Evolutionary conservation across 2,329 filamentous ascomycete genomes (phyloP).

Genomic region (Trichophyton rubrum): DNA sequence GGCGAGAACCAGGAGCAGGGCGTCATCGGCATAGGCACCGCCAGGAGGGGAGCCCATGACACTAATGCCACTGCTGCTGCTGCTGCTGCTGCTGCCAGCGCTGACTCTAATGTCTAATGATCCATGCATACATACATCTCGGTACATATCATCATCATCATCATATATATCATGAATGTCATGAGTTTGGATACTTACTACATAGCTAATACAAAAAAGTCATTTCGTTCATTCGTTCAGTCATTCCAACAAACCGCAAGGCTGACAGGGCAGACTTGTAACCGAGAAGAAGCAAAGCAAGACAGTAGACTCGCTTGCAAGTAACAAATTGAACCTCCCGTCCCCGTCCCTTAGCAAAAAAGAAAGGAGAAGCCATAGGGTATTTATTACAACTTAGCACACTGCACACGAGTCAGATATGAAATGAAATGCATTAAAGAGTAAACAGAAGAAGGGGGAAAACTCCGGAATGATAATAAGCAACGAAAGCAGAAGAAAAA

Average conservation of each 20-base stretch:
- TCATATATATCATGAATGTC: not conserved
- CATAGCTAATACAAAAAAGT: not conserved
- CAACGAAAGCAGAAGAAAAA: not conserved
- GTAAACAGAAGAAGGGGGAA: not conserved
- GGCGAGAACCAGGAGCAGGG: slow-evolving; percentile 74
- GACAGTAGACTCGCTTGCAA: not conserved
- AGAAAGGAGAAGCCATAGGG: not conserved
- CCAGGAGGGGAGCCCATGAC: slow-evolving; percentile 46
- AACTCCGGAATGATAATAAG: slow-evolving; percentile 3
- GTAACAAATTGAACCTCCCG: not conserved
- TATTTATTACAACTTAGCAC: not conserved
- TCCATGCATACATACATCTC: not conserved
- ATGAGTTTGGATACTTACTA: not conserved
- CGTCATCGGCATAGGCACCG: slow-evolving; percentile 69
- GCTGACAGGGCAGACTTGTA: not conserved
- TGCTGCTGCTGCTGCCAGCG: too few species aligned
- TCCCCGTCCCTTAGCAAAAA: not conserved
- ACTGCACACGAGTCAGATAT: too few species aligned
- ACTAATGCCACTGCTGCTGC: too few species aligned
- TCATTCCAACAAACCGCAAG: not conserved
- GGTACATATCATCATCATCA: not conserved
- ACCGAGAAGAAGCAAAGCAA: not conserved
- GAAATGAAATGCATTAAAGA: not conserved
- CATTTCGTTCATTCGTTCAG: not conserved
- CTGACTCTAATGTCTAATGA: not conserved